Percentiles rank a stretch among this genome's conserved stretches.
Conservation (phyloP, 352 stramenopile species). For the Phytophthora citrophthora region DNA sequence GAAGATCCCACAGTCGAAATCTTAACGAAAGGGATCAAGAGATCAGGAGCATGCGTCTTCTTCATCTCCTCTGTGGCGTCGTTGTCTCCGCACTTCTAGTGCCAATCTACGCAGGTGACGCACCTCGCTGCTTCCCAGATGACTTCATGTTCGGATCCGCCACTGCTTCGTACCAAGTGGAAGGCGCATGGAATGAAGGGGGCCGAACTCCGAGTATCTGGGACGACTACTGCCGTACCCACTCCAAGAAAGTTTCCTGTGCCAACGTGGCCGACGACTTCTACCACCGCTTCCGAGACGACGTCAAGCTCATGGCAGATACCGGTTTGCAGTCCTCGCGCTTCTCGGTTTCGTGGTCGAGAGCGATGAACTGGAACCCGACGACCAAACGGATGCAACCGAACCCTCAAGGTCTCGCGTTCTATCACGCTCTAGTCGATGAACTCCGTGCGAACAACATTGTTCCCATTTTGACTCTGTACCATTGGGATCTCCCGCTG, state of each 20-base stretch:
- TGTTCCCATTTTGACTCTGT: slow-evolving; percentile 94
- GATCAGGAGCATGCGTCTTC: slow-evolving; percentile 20
- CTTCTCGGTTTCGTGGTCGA: slow-evolving; percentile 94
- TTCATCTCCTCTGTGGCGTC: slow-evolving; percentile 1
- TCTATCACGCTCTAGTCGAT: slow-evolving; percentile 95
- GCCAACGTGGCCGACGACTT: slow-evolving; percentile 95
- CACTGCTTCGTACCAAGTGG: slow-evolving; percentile 79
- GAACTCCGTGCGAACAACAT: slow-evolving; percentile 78
- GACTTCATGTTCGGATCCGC: slow-evolving; percentile 90
- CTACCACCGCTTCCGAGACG: slow-evolving; percentile 89
- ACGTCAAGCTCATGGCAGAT: slow-evolving; percentile 93
- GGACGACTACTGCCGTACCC: slow-evolving; percentile 91
- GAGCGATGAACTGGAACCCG: slow-evolving; percentile 87
- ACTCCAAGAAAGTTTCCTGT: slow-evolving; percentile 70
- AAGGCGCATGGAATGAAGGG: slow-evolving; percentile 88
- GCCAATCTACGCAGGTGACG: slow-evolving; percentile 12
- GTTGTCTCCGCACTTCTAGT: neutral
- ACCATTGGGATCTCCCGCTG: slow-evolving; percentile 96
- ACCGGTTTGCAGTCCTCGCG: slow-evolving; percentile 93
- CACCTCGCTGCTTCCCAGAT: slow-evolving; percentile 58
- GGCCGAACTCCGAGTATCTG: slow-evolving; percentile 90
- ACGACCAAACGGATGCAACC: slow-evolving; percentile 56
- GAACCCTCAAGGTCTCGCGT: slow-evolving; percentile 89
- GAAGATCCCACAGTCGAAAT: no score
- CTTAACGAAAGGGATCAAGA: neutral